Base-by-base conservation (phyloP, 2,329 filamentous ascomycete genomes). In the Lasiodiplodia hormozganensis region DNA sequence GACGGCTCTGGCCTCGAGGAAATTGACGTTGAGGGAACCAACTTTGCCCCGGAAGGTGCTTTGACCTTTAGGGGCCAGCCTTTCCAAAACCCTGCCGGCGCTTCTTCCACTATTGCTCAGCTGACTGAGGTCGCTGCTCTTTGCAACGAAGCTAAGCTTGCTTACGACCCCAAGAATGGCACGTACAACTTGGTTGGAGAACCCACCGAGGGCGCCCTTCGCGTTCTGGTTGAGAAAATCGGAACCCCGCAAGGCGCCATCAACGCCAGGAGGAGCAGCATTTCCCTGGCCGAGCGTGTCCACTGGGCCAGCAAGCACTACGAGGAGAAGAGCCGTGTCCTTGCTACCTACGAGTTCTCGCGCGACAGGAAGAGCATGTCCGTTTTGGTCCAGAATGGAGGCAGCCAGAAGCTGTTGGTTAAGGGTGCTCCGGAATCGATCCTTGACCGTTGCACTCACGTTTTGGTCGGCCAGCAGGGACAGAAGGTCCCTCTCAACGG, bases 311-410 rank as follows among this genome's bases (percentile, higher is more conserved):
- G 94, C 83, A 87, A 89, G 72, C 90, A 90, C 82, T 97, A 97
- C 78, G 94, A 97, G 82, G 86, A 89, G 73, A 87, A 88, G 73
- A 88, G 90, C 62, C 88, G 89, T 65, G 89, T 91, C 52, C 85
- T 97, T 68, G 91, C 94, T 10, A 97, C 94, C 12, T 99, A 93
- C 75, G 96, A 99, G 79, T 99, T 99, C 82, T 98, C 96, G 1
- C 90, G 96, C 74, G 96, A 99, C 81, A 89, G 96, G 71, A 99
- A 99, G 88, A 98, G 95, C 82, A 99, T 99, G 96, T 99, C 96
- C 58, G 96, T 99, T 43, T 84, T 98, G 69, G 93, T 96, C 71
- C 87, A 91, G 72, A 86, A 87, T 67, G 90, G 87, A 68, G 84
- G 85, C 62, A 81, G 89, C 65, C 89, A 96, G 82, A 94, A 91